A percentile compares a stretch with the other conserved stretches of the same genome.
phyloP scores from a whole-genome alignment of 2,329 filamentous ascomycete genomes.

The Colletotrichum lentis region DNA sequence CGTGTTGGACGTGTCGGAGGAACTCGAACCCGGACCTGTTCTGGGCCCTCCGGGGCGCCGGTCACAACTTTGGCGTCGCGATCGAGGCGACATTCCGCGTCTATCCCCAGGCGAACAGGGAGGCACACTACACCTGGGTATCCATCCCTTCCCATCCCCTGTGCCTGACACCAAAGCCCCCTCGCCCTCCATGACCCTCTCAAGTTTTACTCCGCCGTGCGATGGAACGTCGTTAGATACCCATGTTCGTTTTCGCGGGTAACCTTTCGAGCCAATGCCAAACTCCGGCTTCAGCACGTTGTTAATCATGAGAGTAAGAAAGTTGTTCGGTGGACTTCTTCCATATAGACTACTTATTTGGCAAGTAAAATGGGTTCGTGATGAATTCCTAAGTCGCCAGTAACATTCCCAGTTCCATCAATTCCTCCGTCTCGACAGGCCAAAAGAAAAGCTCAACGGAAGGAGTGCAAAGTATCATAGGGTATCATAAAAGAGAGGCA shows the following conservation, averaged over 20 bases:
- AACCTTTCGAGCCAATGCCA: slow-evolving; percentile 22
- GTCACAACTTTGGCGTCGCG: slow-evolving; percentile 60
- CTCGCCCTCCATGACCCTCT: too few species aligned
- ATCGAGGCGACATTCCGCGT: slow-evolving; percentile 55
- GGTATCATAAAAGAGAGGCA: slow-evolving; percentile 37
- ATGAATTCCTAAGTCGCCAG: neutral
- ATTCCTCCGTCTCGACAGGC: neutral
- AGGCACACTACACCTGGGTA: slow-evolving; percentile 41
- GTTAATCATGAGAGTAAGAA: neutral
- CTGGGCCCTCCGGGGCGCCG: slow-evolving; percentile 60
- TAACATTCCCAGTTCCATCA: neutral
- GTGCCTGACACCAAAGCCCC: neutral
- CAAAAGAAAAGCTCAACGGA: neutral
- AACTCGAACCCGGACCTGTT: slow-evolving; percentile 51
- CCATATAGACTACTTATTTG: neutral
- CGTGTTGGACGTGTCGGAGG: slow-evolving; percentile 40
- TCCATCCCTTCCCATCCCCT: neutral
- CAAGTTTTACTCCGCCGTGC: neutral
- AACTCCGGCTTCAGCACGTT: slow-evolving; percentile 15
- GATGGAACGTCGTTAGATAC: neutral
- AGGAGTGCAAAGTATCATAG: slow-evolving; percentile 18
- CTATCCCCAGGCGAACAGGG: slow-evolving; percentile 44
- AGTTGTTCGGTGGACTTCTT: neutral
- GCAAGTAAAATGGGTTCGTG: neutral
- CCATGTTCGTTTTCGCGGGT: neutral